phyloP scores from a whole-genome alignment of 352 stramenopile species.

The Phytopythium aichiense region DNA sequence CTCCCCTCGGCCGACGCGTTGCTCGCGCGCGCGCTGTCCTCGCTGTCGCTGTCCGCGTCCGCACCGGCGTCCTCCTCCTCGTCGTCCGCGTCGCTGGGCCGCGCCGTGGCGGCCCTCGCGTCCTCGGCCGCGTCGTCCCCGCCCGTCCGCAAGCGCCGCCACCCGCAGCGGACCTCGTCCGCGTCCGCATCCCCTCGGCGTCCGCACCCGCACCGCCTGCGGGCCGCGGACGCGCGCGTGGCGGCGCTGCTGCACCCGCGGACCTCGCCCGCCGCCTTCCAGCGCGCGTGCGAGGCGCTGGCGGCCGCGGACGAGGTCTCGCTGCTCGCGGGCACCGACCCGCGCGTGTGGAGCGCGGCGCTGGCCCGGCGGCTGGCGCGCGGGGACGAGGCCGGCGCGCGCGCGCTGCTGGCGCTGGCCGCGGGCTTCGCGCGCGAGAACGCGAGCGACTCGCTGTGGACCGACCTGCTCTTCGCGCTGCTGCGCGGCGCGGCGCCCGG shows the following conservation, averaged over 20 bases:
- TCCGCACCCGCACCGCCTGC: neutral
- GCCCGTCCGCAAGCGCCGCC: neutral
- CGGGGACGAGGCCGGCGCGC: slow-evolving; percentile 39
- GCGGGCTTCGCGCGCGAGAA: slow-evolving; percentile 38
- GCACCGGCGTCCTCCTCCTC: neutral
- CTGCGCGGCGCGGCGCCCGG: slow-evolving; percentile 37
- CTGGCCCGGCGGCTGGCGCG: slow-evolving; percentile 46
- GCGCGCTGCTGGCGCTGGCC: slow-evolving; percentile 49
- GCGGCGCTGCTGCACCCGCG: slow-evolving; percentile 29
- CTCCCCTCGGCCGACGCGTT: neutral
- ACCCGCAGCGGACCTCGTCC: neutral
- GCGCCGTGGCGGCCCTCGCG: neutral
- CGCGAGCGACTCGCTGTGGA: slow-evolving; percentile 57
- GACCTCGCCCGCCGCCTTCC: slow-evolving; percentile 27
- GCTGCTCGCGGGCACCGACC: slow-evolving; percentile 44
- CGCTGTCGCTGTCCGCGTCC: neutral
- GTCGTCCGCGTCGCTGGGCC: neutral
- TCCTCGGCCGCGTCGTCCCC: neutral
- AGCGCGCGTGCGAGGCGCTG: slow-evolving; percentile 31
- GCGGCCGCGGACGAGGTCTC: slow-evolving; percentile 31
- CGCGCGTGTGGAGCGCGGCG: slow-evolving; percentile 52
- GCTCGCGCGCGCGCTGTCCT: neutral
- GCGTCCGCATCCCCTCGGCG: neutral
- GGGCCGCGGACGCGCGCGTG: slow-evolving; percentile 23
- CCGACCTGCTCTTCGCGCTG: slow-evolving; percentile 69